Conservation (phyloP, 176 grass and related monocot species). For the Thalia dealbata region DNA sequence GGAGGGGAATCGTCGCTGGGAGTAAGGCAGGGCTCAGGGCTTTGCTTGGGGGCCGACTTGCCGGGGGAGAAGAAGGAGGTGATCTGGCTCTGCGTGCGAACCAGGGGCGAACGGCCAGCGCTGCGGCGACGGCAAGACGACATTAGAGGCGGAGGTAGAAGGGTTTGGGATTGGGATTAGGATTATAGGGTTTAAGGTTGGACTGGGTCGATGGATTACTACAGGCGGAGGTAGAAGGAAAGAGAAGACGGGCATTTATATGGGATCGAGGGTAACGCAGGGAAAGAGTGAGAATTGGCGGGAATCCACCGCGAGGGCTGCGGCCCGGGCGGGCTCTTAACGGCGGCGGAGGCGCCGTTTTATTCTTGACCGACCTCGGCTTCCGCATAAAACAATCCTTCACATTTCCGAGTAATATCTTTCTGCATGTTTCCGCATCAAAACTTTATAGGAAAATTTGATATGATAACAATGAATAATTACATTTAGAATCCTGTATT, state of each 20-base stretch:
- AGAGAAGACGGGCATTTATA: not conserved
- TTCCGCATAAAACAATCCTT: not conserved
- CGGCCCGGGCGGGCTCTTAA: not conserved
- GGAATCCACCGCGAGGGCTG: not conserved
- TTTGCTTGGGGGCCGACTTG: conserved; percentile 20
- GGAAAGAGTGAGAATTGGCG: not conserved
- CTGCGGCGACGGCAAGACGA: conserved; percentile 46
- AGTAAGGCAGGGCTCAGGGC: conserved; percentile 9
- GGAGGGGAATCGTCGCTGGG: conserved; percentile 25
- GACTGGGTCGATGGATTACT: too few species aligned
- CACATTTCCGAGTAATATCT: not conserved
- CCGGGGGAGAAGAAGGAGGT: conserved; percentile 63
- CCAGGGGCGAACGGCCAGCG: conserved; percentile 79
- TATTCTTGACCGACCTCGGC: not conserved
- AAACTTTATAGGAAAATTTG: too few species aligned
- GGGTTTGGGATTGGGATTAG: not conserved
- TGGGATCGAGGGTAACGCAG: not conserved
- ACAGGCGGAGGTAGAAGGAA: not conserved
- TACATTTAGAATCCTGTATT: too few species aligned
- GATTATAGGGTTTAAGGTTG: too few species aligned
- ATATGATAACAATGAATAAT: too few species aligned
- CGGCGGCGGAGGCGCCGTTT: not conserved
- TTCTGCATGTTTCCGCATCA: too few species aligned
- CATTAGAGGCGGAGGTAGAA: conserved; percentile 18
- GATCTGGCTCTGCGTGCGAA: conserved; percentile 85